These are phyloP conservation scores for Talaromyces sp. DNA, from an alignment of 2,329 filamentous ascomycete species.

Conservation along the genomic window DNA sequence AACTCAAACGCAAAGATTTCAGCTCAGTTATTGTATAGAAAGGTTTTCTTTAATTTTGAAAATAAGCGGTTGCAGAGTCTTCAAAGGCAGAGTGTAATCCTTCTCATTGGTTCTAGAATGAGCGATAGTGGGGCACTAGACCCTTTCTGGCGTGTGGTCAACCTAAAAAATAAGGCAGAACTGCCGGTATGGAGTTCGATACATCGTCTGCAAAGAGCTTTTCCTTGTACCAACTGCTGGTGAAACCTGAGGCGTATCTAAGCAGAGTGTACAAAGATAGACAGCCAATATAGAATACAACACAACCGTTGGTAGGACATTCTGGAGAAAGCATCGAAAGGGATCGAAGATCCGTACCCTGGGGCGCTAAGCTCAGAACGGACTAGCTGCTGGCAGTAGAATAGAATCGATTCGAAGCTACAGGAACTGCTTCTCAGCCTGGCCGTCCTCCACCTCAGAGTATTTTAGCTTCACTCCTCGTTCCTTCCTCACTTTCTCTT, in stretches of 20 bases:
- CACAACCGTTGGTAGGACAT: background rate
- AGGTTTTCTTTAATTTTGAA: background rate
- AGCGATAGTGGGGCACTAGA: background rate
- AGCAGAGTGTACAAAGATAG: background rate
- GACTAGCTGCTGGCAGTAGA: conserved; percentile 15
- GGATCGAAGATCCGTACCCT: conserved; percentile 4
- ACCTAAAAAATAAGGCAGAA: conserved; percentile 8
- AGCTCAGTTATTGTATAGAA: no score
- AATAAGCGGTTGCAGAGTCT: background rate
- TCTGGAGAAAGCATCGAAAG: conserved; percentile 12
- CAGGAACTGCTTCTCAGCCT: conserved; percentile 14
- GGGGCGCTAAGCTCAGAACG: background rate
- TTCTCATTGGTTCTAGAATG: background rate
- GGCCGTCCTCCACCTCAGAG: conserved; percentile 14
- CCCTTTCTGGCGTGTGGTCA: background rate
- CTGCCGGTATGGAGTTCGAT: background rate
- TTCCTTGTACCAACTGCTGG: background rate
- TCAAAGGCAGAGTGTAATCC: background rate
- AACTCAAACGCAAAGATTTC: no score
- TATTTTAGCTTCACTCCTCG: conserved; percentile 24
- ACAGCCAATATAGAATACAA: background rate
- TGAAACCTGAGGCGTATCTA: background rate
- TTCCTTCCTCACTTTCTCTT: conserved; percentile 18
- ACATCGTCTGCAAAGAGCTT: background rate
- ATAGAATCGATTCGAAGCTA: conserved; percentile 21